Percentiles rank a stretch among this genome's conserved stretches.
phyloP scores from a whole-genome alignment of 768 basidiomycete species.

The Termitomyces sp. region DNA sequence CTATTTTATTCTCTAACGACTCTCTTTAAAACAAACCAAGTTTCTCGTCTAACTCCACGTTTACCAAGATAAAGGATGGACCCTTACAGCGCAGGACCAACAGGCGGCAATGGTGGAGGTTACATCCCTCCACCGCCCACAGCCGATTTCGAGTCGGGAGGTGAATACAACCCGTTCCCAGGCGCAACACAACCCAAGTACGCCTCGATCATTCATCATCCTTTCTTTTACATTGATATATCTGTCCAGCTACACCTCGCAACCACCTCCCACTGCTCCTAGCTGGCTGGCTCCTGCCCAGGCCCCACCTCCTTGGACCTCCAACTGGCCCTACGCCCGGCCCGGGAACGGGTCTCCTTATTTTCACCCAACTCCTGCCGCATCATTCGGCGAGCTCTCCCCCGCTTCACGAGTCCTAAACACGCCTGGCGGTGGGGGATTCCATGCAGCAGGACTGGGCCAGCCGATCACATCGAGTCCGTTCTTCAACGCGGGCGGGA shows the following conservation, averaged over 20 bases:
- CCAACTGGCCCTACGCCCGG: too few relatives aligned
- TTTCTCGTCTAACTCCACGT: too few relatives aligned
- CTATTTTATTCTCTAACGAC: too few relatives aligned
- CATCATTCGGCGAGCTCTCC: too few relatives aligned
- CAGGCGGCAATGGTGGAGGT: not conserved
- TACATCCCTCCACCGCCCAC: not conserved
- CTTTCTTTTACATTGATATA: not conserved
- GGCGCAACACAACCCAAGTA: not conserved
- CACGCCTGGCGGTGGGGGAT: too few relatives aligned
- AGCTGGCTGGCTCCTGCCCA: not conserved
- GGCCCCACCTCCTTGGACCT: not conserved
- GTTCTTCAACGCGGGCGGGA: not conserved
- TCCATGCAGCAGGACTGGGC: not conserved
- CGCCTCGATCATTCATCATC: not conserved
- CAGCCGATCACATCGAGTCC: not conserved
- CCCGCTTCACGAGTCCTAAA: too few relatives aligned
- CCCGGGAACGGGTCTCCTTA: not conserved
- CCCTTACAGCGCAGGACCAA: not conserved
- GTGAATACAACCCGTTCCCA: not conserved
- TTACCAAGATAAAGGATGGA: not conserved
- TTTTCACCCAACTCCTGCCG: not conserved
- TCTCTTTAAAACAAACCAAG: too few relatives aligned
- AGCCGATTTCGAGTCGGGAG: not conserved
- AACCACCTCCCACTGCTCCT: fast-evolving
- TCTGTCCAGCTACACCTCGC: not conserved